phyloP scores from a whole-genome alignment of 108 stramenopile genomes.

The Aurantiochytrium sp. region DNA sequence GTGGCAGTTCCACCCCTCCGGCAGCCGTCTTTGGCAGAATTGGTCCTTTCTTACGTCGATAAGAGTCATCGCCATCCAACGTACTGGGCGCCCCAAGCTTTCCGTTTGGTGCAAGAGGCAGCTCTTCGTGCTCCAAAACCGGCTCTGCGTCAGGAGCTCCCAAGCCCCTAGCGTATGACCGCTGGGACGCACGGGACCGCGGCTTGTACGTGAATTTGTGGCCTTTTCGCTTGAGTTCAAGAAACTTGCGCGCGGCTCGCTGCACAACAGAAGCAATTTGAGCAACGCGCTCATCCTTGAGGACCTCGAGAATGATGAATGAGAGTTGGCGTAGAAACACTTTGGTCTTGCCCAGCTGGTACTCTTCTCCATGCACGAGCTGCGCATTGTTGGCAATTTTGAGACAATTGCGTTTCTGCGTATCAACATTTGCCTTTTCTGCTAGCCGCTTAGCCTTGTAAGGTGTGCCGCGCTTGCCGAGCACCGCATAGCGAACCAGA shows the following conservation, averaged over 20 bases:
- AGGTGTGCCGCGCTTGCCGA: background rate
- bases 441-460: background rate
- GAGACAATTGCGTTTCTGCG: background rate
- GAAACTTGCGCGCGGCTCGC: background rate
- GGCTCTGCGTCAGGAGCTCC: background rate
- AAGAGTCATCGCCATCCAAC: background rate
- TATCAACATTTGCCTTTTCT: background rate
- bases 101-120: background rate
- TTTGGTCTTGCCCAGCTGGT: background rate
- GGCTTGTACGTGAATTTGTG: background rate
- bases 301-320: background rate
- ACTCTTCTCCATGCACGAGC: conserved; percentile 4
- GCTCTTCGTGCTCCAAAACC: background rate
- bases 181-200: background rate
- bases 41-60: background rate
- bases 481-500: background rate
- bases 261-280: background rate
- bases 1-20: background rate
- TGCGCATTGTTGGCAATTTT: conserved; percentile 8
- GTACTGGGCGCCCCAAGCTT: background rate
- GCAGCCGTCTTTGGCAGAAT: background rate
- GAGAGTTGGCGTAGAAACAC: background rate
- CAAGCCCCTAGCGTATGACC: too few species aligned
- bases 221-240: background rate
- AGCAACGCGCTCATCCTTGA: background rate